Evolutionary conservation across 2,329 filamentous ascomycete species (phyloP), one percentile per base, ranked within the genome.

Genomic region (Colletotrichum coccodes): DNA sequence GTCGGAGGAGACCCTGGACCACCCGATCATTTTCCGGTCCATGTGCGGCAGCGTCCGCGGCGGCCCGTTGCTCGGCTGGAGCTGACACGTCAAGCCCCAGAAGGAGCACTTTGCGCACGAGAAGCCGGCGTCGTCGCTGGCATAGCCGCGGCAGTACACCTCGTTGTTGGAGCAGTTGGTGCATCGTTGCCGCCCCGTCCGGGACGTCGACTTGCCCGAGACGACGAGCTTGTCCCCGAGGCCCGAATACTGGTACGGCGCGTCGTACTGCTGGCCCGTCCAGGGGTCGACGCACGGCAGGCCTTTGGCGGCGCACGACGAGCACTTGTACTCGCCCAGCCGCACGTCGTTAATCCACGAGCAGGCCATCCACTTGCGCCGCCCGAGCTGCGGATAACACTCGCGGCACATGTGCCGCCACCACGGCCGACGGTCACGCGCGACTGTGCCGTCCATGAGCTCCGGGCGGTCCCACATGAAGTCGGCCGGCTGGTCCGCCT

Each of bases 281-380:
- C 70, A 71, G 36, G 61, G 46, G 16, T 67, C 70, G 26, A 75
- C 53, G 70, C 76, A 78, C 2, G 63, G 50, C 60, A 72, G 44
- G 16, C 59, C 52, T n/a, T 65, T 47, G 8, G 40, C 36, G 11
- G 30, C 18, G 64, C 77, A 78, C 3, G 70, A 69, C 0, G 21
- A 11, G 61, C 67, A 70, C 44, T 63, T 68, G n/a, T 52, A 70
- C 44, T 46, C 57, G 42, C 50, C 57, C 34, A 67, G 57, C 21
- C 67, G 56, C n/a, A 70, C 30, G 18, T 70, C 67, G n/a, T 28
- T 34, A 4, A 47, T 52, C 67, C 67, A 70, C 12, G 50, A 52
- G 44, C 67, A 70, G 6, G 38, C 11, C 12, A 36, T 28, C 23
- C 26, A 50, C 8, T 8, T 38, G n/a, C 36, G 60, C n/a, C 36